Evolutionary conservation across 2,329 filamentous ascomycete species (phyloP).

Genomic region (Xylaria sp.): DNA sequence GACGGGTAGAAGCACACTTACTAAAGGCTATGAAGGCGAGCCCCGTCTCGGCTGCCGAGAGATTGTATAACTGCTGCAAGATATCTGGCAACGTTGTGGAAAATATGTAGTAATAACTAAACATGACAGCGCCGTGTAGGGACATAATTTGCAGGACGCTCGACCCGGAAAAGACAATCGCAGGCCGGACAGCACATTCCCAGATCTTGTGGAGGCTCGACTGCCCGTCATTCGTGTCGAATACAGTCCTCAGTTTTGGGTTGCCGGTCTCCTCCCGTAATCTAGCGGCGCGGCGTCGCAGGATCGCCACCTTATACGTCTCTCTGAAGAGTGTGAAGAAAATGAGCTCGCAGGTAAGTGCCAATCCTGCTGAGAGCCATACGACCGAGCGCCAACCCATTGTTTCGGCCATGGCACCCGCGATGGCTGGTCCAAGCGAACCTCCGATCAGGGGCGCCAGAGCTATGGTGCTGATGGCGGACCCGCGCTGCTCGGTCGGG

Average conservation of each 20-base stretch:
- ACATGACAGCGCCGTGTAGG: slow-evolving; percentile 54
- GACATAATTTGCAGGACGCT: slow-evolving; percentile 56
- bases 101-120: slow-evolving; percentile 60
- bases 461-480: slow-evolving; percentile 62
- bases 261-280: slow-evolving; percentile 42
- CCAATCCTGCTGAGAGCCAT: slow-evolving; percentile 55
- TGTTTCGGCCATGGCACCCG: slow-evolving; percentile 58
- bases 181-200: slow-evolving; percentile 53
- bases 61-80: slow-evolving; percentile 52
- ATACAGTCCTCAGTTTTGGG: slow-evolving; percentile 38
- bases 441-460: slow-evolving; percentile 63
- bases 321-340: slow-evolving; percentile 61
- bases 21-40: slow-evolving; percentile 61
- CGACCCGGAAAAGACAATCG: slow-evolving; percentile 54
- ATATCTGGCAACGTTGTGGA: slow-evolving; percentile 59
- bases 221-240: slow-evolving; percentile 37
- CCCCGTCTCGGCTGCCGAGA: slow-evolving; percentile 58
- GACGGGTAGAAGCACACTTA: slow-evolving; percentile 36
- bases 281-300: slow-evolving; percentile 49
- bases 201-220: slow-evolving; percentile 42
- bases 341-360: slow-evolving; percentile 53
- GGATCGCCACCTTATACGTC: slow-evolving; percentile 65
- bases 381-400: slow-evolving; percentile 61
- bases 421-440: slow-evolving; percentile 61
- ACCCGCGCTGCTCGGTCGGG: slow-evolving; percentile 59